Evolutionary conservation across 371 early-diverging fungal genomes (phyloP), one percentile per base, ranked within the genome.

Genomic region (Blakeslea trispora): DNA sequence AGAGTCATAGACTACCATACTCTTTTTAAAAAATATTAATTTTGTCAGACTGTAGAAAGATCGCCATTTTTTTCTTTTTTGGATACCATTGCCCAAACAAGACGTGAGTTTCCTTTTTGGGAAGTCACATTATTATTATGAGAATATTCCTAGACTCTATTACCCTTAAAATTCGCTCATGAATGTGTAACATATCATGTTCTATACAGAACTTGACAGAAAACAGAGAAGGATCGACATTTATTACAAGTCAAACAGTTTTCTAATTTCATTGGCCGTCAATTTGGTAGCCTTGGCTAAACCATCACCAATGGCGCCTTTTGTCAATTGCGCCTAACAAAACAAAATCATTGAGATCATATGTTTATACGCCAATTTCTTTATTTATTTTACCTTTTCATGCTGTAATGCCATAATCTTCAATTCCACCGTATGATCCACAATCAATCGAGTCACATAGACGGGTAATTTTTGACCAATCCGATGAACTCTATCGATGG

Each of bases 401-500:
- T 78, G 55, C 45, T 83, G 83, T 14, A 83, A 55, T 37, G 56
- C 44, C n/a, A 79, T 60, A 23, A 89, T 87, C 53, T 83, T 81
- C 53, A 84, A 78, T 57, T 89, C 89, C 13, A 89, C 79, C 15
- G 84, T 81, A 11, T 78, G 64, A 18, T 77, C 60, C 39, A 89
- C 75, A 53, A 81, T 70, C 14, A 87, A 68, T 59, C 86, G 68
- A 21, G 75, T 74, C 13, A 88, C 85, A 34, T 75, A 41, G 6
- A 89, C 90, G 19, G 80, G 78, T 37, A 75, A 64, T 28, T 64
- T 78, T 74, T 95, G 94, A 1, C 93, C 94, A 32, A 95, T 82
- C 9, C 95, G 79, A 64, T 93, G 90, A 0, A 92, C 88, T 63
- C 96, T 83, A 64, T 95, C 96, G 55, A 94, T 90, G 13, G 94